Base-by-base conservation (phyloP, 225 moss, liverwort and hornwort species). In the Ulota crispa region DNA sequence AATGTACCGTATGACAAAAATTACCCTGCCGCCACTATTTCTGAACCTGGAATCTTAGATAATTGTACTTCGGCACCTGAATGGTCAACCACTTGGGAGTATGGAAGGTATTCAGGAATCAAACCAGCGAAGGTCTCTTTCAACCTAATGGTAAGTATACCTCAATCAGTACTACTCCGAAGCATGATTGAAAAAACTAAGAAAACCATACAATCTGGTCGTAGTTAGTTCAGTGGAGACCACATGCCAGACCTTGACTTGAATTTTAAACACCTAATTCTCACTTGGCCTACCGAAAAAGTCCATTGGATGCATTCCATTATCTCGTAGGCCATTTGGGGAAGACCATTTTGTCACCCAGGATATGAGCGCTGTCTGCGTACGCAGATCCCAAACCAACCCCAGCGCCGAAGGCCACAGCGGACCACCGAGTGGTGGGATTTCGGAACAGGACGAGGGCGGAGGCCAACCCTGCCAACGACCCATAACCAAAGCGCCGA, bases 401-500 rank as follows among this genome's bases (percentile, higher is more conserved):
- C 19, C 89, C 85, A 26, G 87, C 85, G 14, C 87, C 89, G 53
- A 89, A 89, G 10, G 85, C 84, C 68, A 87, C 59, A 19, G 84
- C 79, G 3, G 87, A 84, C 82, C 82, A 80, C 6, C 87, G 80
- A 3, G 82, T 83, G 16, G 74, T 82, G 27, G 85, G 87, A 52
- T 70, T 82, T 27, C 87, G 85, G 74, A 89, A 85, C 73, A 89
- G 62, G n/a, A 85, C 57, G 8, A 89, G 70, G 19, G 87, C 89
- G 6, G 86, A 50, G 50, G 87, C 87, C 5, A 84, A 52, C 77
- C 87, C 87, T 32, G 85, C 59, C 24, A 89, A 15, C 65, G 87
- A 82, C 16, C 89, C 87, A 71, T 85, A 89, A 26, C 87, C 89
- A 21, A 89, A 73, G 59, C 85, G 72, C 26, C 89, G 82, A 55